Base-by-base conservation (phyloP, 306 rosid genomes). In the Quercus alba region DNA sequence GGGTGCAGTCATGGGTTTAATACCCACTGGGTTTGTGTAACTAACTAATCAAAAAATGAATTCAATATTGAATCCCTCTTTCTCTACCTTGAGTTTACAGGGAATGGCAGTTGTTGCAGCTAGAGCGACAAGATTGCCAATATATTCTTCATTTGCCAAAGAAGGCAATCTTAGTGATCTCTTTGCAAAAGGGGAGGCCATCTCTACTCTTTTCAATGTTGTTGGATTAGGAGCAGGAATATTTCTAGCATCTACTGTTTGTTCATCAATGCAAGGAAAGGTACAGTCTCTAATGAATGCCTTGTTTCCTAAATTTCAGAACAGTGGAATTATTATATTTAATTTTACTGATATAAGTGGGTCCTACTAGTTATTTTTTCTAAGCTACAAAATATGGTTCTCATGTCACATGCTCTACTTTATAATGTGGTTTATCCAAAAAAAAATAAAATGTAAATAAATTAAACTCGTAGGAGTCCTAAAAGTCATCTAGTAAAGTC, bases 51-150 rank as follows among this genome's bases (percentile, higher is more conserved):
- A 38, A 38, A 38, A 38, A 38, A 38, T 38, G 44, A 38, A 38
- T 38, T 72, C 80, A 13, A 25, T 79, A 21, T 33, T 72, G 51
- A 68, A 79, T 72, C 54, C 56, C 17, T 76, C 56, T 62, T 25
- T 51, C 49, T 78, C 69, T 73, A 80, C 55, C 75, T 79, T 84
- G 87, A 63, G 41, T 83, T 70, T 73, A 84, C 82, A 95, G 98
- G 99, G 99, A 55, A 93, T 95, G 94, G 99, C 97, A 51, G 92
- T 93, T 74, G 99, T 93, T 84, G 99, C 99, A 31, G 99, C 99
- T 33, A 93, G 98, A 85, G 99, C 99, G 70, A 95, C 99, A 56
- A 88, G 99, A 77, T 88, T 95, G 84, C 99, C 99, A n/a, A 95
- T 95, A 85, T 95, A 95, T 90, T 95, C 99, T 41, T 88, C 99